Evolutionary conservation across 805 yeast species (phyloP), one percentile per base, ranked within the genome.

Genomic region (Candida maris): DNA sequence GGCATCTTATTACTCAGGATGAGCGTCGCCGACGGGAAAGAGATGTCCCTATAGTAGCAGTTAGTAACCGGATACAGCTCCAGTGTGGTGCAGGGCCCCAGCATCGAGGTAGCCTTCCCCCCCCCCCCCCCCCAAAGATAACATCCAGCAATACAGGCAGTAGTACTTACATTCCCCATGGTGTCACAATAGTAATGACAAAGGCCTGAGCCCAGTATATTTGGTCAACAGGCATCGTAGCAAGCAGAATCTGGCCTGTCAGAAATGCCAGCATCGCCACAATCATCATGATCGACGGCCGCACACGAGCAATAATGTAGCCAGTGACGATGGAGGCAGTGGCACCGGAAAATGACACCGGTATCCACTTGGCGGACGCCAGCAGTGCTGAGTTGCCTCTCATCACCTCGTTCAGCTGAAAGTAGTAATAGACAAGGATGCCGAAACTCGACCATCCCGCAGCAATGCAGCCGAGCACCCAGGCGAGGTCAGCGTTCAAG

Each of bases 201-300:
- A 28, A 28, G 7, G 32, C 16, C 20, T n/a, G 16, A 8, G 32
- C 32, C 32, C 32, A 28, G 20, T 28, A 28, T n/a, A 16, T 28
- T 28, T 28, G 17, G 8, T 28, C 20, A 13, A 16, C 20, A 7
- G 17, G 9, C 13, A 12, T 6, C 6, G 32, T 28, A 6, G 32
- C 32, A 28, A 28, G 20, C 20, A 28, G 13, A 28, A 28, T 28
- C 12, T 12, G 17, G 12, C 17, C 17, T 9, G 16, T 28, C 18
- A 17, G 10, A 13, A 28, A 28, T 8, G 17, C 18, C 8, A 16
- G 9, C 20, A 28, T n/a, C 9, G 32, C 18, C 6, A 12, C 8
- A 6, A 16, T 9, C 7, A 28, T 8, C 32, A 28, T 12, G 6
- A 28, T 9, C 7, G 17, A n/a, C 6, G 20, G 18, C 9, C 17